Conservation (phyloP, 495 filamentous ascomycete genomes). For the Wilcoxina mikolae region DNA sequence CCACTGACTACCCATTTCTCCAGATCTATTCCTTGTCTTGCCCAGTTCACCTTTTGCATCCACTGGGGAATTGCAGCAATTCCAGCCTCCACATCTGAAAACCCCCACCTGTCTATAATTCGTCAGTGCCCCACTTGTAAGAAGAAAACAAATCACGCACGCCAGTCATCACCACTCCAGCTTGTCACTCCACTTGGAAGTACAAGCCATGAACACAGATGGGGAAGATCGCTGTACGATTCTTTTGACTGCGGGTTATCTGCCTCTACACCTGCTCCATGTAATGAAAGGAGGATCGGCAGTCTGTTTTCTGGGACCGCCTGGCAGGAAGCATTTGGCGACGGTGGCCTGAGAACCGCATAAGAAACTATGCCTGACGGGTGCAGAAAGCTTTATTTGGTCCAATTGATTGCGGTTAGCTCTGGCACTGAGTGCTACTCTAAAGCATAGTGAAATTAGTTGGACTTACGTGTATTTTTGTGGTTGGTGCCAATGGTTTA, state of each 20-base stretch:
- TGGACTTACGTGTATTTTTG: constrained; percentile 38
- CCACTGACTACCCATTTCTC: constrained; percentile 41
- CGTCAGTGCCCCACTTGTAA: constrained; percentile 12
- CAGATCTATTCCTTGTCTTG: constrained; percentile 33
- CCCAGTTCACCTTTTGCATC: constrained; percentile 37
- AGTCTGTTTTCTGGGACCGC: constrained; percentile 12
- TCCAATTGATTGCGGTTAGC: background rate
- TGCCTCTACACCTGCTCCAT: constrained; percentile 46
- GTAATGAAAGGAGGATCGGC: constrained; percentile 38
- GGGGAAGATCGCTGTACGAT: constrained; percentile 36
- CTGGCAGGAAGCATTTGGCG: constrained; percentile 30
- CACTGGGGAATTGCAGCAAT: constrained; percentile 37
- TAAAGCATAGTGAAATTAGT: background rate
- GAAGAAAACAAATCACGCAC: constrained; percentile 28
- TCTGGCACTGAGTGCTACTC: constrained; percentile 2
- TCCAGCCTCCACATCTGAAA: constrained; percentile 42
- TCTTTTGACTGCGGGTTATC: constrained; percentile 35
- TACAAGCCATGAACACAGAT: constrained; percentile 43
- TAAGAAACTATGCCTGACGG: constrained; percentile 46
- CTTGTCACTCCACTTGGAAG: constrained; percentile 45
- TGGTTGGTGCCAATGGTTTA: constrained; percentile 25
- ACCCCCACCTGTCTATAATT: constrained; percentile 40
- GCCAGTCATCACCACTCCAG: constrained; percentile 53
- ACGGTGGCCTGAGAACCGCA: constrained; percentile 44
- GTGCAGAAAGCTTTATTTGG: constrained; percentile 34